Evolutionary conservation across 2,329 filamentous ascomycete species (phyloP), one percentile per base, ranked within the genome.

Genomic region (Paraconiothyrium sp.): DNA sequence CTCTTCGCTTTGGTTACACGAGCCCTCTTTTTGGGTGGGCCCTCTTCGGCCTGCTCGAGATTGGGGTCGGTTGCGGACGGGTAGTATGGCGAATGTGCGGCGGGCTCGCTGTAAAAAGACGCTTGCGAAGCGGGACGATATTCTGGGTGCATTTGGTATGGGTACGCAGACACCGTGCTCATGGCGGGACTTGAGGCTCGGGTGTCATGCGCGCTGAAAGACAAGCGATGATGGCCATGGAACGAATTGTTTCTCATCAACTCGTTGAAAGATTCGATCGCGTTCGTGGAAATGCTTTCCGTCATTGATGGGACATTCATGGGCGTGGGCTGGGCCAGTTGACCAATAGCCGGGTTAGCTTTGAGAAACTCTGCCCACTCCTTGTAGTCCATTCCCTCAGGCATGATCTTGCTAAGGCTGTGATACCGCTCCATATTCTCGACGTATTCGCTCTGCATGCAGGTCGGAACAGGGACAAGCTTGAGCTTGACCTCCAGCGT

Each of bases 401-500:
- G 85, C 63, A 86, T 84, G 32, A 84, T 77, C 65, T 84, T 84
- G 76, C 85, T 89, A 58, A 87, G 72, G 66, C 85, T 86, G 47
- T 86, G 83, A 67, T 89, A 86, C 61, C 83, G 85, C 67, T 87
- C 86, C 84, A 89, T 87, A 63, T 82, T 88, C 67, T 84, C 84
- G 46, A 86, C 75, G 68, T 88, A 88, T 77, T 89, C 86, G 64
- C 81, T 86, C 74, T 89, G 86, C 65, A 86, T 77, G 35, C 84
- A 85, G 56, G 86, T 91, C 20, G 89, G 85, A 39, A 97, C 90
- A 16, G 90, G 90, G 1, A 93, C 90, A 59, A 99, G 84, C 74
- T 92, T 93, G 63, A 99, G 84, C 77, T 91, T 97, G 67, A 99
- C 94, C 80, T 99, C 95, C 61, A 99, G 82, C 0, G 92, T 98